Percentiles rank a stretch among this genome's conserved stretches.
Conservation (phyloP, 2,329 filamentous ascomycete species). For the Clarireedia homoeocarpa region DNA sequence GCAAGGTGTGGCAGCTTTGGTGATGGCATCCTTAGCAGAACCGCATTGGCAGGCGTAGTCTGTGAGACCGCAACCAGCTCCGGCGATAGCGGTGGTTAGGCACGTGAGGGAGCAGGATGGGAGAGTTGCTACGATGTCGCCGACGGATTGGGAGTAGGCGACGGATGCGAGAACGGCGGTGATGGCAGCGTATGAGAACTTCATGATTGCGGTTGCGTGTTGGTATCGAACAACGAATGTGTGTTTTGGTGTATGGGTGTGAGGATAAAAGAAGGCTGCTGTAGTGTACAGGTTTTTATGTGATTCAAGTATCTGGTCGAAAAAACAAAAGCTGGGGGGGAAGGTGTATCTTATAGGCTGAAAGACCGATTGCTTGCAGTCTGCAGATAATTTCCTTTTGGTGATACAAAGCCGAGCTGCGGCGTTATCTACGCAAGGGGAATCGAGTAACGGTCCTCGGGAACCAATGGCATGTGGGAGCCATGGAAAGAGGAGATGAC, state of each 20-base stretch:
- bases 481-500: neutral
- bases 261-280: neutral
- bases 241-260: neutral
- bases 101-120: conserved; percentile 21
- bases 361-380: neutral
- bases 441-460: neutral
- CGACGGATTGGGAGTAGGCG: conserved; percentile 18
- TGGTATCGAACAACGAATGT: neutral
- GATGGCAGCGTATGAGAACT: conserved; percentile 11
- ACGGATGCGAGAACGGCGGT: conserved; percentile 11
- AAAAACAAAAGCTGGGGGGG: neutral
- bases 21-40: conserved; percentile 14
- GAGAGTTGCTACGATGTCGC: conserved; percentile 11
- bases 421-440: conserved; percentile 1
- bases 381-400: neutral
- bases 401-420: neutral
- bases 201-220: conserved; percentile 13
- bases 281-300: neutral
- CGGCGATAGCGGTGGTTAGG: conserved; percentile 13
- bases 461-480: neutral
- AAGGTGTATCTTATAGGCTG: conserved; percentile 4
- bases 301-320: neutral
- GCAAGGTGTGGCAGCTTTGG: conserved; percentile 17
- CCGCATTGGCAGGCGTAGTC: conserved; percentile 23
- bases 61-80: conserved; percentile 14